Conservation (phyloP, 2,329 filamentous ascomycete species). For the Penicillium sp. region DNA sequence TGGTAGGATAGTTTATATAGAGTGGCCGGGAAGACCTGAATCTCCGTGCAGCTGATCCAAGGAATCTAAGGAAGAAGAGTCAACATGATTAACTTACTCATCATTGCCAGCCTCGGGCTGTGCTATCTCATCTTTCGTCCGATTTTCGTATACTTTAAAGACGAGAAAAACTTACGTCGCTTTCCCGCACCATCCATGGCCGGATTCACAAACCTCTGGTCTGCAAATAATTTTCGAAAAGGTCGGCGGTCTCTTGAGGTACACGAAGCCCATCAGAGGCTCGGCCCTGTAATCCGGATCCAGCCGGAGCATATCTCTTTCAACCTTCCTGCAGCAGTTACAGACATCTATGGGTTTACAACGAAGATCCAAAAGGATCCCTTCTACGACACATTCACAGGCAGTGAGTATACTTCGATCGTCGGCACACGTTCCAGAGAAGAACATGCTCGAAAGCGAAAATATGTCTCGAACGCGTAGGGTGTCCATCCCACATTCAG, state of each 20-base stretch:
- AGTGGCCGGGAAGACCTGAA: no score
- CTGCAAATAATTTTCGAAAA: not conserved
- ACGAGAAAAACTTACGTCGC: constrained; percentile 1
- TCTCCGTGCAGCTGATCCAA: no score
- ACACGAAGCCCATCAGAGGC: constrained; percentile 1
- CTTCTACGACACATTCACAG: constrained; percentile 2
- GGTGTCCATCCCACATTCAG: no score
- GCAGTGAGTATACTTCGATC: not conserved
- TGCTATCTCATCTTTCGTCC: no score
- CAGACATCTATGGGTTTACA: constrained; percentile 1
- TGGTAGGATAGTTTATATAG: no score
- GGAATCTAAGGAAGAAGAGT: no score
- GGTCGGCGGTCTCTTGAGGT: not conserved
- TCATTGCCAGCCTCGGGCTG: no score
- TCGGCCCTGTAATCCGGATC: not conserved
- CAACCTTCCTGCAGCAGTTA: not conserved
- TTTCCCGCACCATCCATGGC: constrained; percentile 2
- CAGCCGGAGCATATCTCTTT: constrained; percentile 2
- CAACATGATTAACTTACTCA: no score
- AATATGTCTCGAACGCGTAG: no score
- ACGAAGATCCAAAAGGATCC: not conserved
- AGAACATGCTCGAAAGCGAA: no score
- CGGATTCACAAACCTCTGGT: constrained; percentile 1
- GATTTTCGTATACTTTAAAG: not conserved
- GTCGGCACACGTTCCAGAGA: no score